A percentile compares a stretch with the other conserved stretches of the same genome.
These are phyloP conservation scores for Ochetophila trinervis DNA, from an alignment of 306 rosid genomes.

Conservation along the genomic window DNA sequence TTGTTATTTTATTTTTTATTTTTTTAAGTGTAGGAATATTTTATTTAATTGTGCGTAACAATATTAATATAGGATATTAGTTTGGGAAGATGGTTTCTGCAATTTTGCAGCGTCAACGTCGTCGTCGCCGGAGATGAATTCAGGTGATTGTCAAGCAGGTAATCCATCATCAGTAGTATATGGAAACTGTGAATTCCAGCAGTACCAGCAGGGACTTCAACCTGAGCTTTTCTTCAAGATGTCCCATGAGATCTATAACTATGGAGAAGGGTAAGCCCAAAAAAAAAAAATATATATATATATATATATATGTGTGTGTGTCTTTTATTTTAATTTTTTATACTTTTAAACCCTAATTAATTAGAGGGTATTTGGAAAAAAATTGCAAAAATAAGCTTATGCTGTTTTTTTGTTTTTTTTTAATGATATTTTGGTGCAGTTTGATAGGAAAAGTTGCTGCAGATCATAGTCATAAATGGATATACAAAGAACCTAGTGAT, in stretches of 20 bases:
- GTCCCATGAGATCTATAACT: conserved; percentile 99
- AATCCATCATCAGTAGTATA: conserved; percentile 53
- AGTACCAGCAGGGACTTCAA: conserved; percentile 65
- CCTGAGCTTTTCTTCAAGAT: conserved; percentile 99
- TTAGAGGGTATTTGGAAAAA: neutral
- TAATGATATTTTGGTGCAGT: conserved; percentile 30
- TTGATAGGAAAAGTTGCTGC: conserved; percentile 98
- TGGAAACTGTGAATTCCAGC: conserved; percentile 58
- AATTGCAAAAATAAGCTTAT: no score
- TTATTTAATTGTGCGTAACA: neutral
- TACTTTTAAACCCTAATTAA: conserved; percentile 13
- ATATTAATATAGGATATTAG: conserved; percentile 92
- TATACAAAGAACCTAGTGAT: conserved; percentile 83
- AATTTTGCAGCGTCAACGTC: conserved; percentile 79
- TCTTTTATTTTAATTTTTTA: no score
- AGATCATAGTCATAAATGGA: conserved; percentile 97
- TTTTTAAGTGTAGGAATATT: no score
- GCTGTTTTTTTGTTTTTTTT: neutral
- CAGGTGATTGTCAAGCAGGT: conserved; percentile 42
- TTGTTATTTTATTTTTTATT: no score
- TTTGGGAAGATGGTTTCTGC: conserved; percentile 99
- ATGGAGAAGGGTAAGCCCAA: conserved; percentile 78
- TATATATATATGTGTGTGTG: no score
- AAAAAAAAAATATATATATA: neutral
- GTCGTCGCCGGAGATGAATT: conserved; percentile 51